Percentiles rank a stretch among this genome's conserved stretches.
These are phyloP conservation scores for Russula foetens DNA, from an alignment of 768 basidiomycete species.

Conservation along the genomic window DNA sequence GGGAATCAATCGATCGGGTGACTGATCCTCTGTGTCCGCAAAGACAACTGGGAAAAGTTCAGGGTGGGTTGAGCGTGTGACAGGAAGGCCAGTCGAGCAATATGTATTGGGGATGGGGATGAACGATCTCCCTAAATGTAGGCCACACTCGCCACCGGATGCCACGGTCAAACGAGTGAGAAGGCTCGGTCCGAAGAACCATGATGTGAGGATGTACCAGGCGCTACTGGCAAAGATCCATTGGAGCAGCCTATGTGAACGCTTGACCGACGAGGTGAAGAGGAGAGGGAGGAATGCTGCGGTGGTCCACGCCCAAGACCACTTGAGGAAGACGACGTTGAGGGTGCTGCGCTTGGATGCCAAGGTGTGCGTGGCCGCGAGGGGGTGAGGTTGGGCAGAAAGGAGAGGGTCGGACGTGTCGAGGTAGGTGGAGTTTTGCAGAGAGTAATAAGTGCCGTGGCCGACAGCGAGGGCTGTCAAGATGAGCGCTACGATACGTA, in stretches of 20 bases:
- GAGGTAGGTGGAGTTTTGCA: conserved; percentile 59
- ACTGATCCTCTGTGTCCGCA: conserved; percentile 25
- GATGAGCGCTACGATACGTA: conserved; percentile 28
- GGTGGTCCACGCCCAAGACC: conserved; percentile 87
- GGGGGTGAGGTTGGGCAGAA: conserved; percentile 60
- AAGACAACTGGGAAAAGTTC: conserved; percentile 44
- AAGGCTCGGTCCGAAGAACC: conserved; percentile 85
- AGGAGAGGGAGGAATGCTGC: conserved; percentile 52
- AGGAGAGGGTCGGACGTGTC: conserved; percentile 78
- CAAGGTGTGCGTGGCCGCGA: conserved; percentile 58
- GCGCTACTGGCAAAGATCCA: conserved; percentile 51
- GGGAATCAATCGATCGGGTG: conserved; percentile 39
- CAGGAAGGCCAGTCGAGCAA: conserved; percentile 42
- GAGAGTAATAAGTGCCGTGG: conserved; percentile 59
- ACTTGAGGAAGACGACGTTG: conserved; percentile 85
- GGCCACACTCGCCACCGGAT: conserved; percentile 74
- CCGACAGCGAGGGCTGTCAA: conserved; percentile 40
- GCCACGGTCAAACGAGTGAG: conserved; percentile 53
- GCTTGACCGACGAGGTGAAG: conserved; percentile 32
- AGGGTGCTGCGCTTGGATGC: conserved; percentile 74
- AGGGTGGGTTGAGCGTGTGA: conserved; percentile 59
- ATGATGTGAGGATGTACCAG: conserved; percentile 71
- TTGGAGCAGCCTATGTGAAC: conserved; percentile 24
- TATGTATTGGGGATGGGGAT: conserved; percentile 48
- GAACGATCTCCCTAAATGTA: conserved; percentile 36